Conservation (phyloP, 805 yeast genomes). For the Zygosaccharomyces siamensis region DNA sequence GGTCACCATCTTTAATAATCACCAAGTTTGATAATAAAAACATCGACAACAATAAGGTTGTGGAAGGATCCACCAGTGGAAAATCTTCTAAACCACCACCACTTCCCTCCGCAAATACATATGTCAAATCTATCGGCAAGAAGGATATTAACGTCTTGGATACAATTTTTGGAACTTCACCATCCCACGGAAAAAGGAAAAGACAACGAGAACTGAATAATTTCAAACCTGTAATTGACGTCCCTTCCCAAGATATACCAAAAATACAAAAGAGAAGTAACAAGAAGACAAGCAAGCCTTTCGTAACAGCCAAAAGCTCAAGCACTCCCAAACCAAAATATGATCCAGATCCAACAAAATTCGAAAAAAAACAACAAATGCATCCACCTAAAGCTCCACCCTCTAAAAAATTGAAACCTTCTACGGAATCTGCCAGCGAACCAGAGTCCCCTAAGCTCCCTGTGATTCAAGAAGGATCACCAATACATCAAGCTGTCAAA, state of each 20-base stretch:
- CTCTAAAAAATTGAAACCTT: not conserved
- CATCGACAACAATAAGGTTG: not conserved
- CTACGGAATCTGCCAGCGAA: not conserved
- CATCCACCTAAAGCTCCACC: not conserved
- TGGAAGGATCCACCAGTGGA: slow-evolving; percentile 1
- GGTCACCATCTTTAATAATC: slow-evolving; percentile 19
- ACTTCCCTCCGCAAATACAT: not conserved
- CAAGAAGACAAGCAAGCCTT: not conserved
- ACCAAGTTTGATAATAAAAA: slow-evolving; percentile 12
- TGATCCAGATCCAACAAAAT: slow-evolving; percentile 3
- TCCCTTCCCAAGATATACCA: slow-evolving; percentile 21
- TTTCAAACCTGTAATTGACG: slow-evolving; percentile 15
- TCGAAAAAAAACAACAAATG: not conserved
- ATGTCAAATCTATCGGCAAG: slow-evolving; percentile 15
- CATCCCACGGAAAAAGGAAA: slow-evolving; percentile 5
- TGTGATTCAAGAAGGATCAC: not conserved
- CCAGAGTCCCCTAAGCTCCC: not conserved
- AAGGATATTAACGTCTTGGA: slow-evolving; percentile 25
- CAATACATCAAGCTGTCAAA: not conserved
- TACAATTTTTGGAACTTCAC: slow-evolving; percentile 20
- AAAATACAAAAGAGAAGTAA: slow-evolving; percentile 5
- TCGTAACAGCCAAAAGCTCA: not conserved
- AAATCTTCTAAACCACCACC: not conserved
- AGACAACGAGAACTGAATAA: slow-evolving; percentile 20
- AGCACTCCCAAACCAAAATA: not conserved